phyloP scores from a whole-genome alignment of 495 filamentous ascomycete species.

The Lineolata rhizophorae region DNA sequence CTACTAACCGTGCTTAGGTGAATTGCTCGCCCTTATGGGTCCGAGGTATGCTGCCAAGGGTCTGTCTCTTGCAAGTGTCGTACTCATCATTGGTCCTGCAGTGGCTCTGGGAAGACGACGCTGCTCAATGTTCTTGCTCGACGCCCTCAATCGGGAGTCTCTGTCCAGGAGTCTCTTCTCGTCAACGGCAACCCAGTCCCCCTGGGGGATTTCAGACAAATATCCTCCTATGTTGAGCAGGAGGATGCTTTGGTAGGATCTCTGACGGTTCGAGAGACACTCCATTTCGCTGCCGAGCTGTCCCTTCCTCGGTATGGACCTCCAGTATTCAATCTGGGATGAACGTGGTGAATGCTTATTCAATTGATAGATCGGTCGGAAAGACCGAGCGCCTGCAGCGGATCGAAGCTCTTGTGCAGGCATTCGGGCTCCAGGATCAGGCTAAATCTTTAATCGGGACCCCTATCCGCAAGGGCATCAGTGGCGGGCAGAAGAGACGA shows the following conservation, averaged over 20 bases:
- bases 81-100: too few species aligned
- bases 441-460: constrained; percentile 50
- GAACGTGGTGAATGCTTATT: constrained; percentile 4
- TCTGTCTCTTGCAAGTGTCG: too few species aligned
- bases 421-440: constrained; percentile 43
- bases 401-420: constrained; percentile 30
- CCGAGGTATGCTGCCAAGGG: too few species aligned
- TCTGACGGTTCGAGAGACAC: constrained; percentile 53
- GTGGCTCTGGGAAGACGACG: constrained; percentile 56
- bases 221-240: constrained; percentile 62
- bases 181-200: constrained; percentile 31
- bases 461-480: constrained; percentile 56
- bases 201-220: constrained; percentile 22
- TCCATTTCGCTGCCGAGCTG: constrained; percentile 41
- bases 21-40: constrained; percentile 57
- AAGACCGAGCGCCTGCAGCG: constrained; percentile 29
- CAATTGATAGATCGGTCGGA: constrained; percentile 15
- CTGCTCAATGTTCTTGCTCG: constrained; percentile 53
- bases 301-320: constrained; percentile 25
- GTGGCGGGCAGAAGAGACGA: constrained; percentile 59
- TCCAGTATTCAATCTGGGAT: background rate
- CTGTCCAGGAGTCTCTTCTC: constrained; percentile 25
- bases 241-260: constrained; percentile 64
- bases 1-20: constrained; percentile 19
- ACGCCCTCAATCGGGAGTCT: constrained; percentile 26